Base-by-base conservation (phyloP, 768 basidiomycete genomes). In the Lactifluus hygrophoroides region DNA sequence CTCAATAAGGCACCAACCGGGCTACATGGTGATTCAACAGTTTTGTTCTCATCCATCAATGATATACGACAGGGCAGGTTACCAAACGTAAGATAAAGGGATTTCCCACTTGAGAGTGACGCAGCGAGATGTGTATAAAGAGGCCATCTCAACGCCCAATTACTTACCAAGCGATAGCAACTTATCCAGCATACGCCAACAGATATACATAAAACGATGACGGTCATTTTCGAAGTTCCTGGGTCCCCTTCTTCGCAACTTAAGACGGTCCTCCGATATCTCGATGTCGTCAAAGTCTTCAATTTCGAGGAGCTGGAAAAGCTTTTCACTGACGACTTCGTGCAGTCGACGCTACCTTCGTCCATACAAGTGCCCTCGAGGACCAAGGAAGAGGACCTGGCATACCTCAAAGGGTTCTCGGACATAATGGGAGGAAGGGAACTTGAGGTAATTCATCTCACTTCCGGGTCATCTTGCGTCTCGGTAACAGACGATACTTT, bases 321-420 rank as follows among this genome's bases (percentile, higher is more conserved):
- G 6, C 27, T 54, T 6, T 49, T 54, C 53, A 11, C 25, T 16
- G 58, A 59, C 10, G 58, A 54, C 23, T 59, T 59, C 35, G 48
- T 50, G 1, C 58, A 54, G 47, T 35, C 53, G 16, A 59, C 58
- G 32, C 19, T 1, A 0, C 58, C 58, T 2, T 27, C 7, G 0
- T 43, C 53, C 0, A 25, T 55, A 25, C 3, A 19, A 4, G 21
- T 59, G 2, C 40, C 47, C 16, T 21, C 34, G 8, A 34, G 42
- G 53, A 54, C 23, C 2, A 59, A 50, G 21, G 42, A 49, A 25
- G 58, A 59, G 4, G 47, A 59, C 35, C 32, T 59, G 25, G 48
- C 23, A 23, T 59, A 49, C 25, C 42, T 59, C 10, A 4, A 23
- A 5, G 40, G 34, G 17, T 21, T 59, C 1, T 27, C 38, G 13